A percentile compares a stretch with the other conserved stretches of the same genome.
Evolutionary conservation across 2,329 filamentous ascomycete species (phyloP).

Genomic region (Westerdykella aurantiaca): DNA sequence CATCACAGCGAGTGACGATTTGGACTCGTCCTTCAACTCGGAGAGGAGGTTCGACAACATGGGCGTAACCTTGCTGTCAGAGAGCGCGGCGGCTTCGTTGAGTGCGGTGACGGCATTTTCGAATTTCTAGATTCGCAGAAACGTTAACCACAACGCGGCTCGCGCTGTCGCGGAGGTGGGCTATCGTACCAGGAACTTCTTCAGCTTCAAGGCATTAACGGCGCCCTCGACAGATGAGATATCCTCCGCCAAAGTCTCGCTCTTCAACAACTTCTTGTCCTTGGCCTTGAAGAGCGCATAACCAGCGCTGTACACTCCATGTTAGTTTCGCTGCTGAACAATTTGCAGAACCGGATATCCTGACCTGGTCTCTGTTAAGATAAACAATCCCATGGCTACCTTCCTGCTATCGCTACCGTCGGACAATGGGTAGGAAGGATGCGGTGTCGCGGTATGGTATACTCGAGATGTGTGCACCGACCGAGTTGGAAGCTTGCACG

Average conservation of each 20-base stretch:
- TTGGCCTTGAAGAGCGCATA: conserved; percentile 98
- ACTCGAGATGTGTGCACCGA: no score
- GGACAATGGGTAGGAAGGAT: no score
- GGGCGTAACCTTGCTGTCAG: conserved; percentile 91
- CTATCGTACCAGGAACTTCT: conserved; percentile 63
- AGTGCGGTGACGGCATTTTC: conserved; percentile 86
- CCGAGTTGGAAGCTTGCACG: not conserved
- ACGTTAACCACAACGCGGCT: not conserved
- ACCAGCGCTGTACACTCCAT: conserved; percentile 64
- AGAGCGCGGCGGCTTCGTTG: conserved; percentile 79
- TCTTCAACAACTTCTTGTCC: conserved; percentile 96
- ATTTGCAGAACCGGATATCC: conserved; percentile 1
- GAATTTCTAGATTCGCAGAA: conserved; percentile 61
- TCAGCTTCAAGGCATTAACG: conserved; percentile 87
- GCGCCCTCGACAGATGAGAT: conserved; percentile 76
- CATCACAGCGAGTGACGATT: conserved; percentile 87
- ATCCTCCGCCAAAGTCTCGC: conserved; percentile 70
- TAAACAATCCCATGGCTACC: conserved; percentile 39
- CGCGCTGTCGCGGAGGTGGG: not conserved
- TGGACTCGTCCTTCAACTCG: conserved; percentile 94
- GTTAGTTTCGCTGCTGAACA: conserved; percentile 11
- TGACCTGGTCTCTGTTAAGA: conserved; percentile 33
- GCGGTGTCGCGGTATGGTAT: no score
- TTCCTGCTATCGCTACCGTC: not conserved
- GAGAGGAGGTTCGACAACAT: conserved; percentile 77